Evolutionary conservation across 2,329 filamentous ascomycete species (phyloP), one percentile per base, ranked within the genome.

Genomic region (Pseudogymnoascus sp.): DNA sequence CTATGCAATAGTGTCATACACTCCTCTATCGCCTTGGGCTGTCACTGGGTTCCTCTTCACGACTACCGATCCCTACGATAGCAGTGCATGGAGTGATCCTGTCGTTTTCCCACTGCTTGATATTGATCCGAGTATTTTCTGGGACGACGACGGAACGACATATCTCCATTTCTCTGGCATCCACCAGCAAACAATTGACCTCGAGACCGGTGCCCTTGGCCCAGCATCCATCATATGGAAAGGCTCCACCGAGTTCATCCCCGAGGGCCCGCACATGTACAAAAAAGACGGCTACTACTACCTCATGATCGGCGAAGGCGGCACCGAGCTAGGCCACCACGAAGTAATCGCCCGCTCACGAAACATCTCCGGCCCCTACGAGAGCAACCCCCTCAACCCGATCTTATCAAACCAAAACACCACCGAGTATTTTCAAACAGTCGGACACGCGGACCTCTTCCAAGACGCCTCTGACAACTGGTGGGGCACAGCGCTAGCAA

Each of bases 391-490:
- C 3, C 55, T 70, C 3, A 82, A 82, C 63, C 79, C 80, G 0
- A 71, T 82, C 18, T 68, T 81, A 2, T 80, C 77, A 1, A 74
- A 74, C 13, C 70, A 68, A 39, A 70, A 70, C 27, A 75, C 75
- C 4, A 63, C 72, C 13, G 70, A 73, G 55, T 76, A 75, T 62
- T 75, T 79, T 31, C 82, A 84, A 65, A 80, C 80, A 1, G 77
- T 83, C 0, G 82, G 82, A 0, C 83, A 85, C 60, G 78, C 80
- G 0, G 82, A 85, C 64, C 64, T 85, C 1, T 84, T 85, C 63
- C 77, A 82, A 58, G 82, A 85, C 62, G 64, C 65, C 0, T 36
- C 65, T 0, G 3, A 8, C 13, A 76, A 79, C 31, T 85, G 82
- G 82, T 83, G 80, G 81, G 78, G 74, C 0, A 72, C 79, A 4